Evolutionary conservation across 305 asterid species (phyloP).

Genomic region (Fraxinus baroniana): DNA sequence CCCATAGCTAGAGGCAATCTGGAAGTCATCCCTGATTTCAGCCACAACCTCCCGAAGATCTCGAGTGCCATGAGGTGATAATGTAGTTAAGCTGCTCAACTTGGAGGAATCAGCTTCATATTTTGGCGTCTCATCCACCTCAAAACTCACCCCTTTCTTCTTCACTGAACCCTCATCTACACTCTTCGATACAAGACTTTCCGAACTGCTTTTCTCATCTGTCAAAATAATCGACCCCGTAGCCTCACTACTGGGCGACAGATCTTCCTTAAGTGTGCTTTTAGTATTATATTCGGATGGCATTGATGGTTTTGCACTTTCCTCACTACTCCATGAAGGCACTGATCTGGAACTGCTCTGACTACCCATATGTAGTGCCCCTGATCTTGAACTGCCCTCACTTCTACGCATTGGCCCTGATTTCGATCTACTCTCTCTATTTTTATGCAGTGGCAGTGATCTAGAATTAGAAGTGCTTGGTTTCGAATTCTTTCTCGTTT

Average conservation of each 20-base stretch:
- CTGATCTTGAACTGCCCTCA: slow-evolving; percentile 39
- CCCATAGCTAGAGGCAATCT: slow-evolving; percentile 76
- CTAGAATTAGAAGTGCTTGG: slow-evolving; percentile 40
- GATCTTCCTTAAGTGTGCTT: slow-evolving; percentile 32
- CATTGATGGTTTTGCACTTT: slow-evolving; percentile 37
- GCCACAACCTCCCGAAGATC: slow-evolving; percentile 84
- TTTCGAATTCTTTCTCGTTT: slow-evolving; percentile 34
- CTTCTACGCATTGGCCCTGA: slow-evolving; percentile 32
- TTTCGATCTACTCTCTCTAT: slow-evolving; percentile 32
- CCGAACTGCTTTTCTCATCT: slow-evolving; percentile 63
- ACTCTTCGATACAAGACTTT: slow-evolving; percentile 47
- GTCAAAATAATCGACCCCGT: slow-evolving; percentile 46
- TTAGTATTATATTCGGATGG: slow-evolving; percentile 30
- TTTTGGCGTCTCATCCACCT: slow-evolving; percentile 62
- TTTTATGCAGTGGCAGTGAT: slow-evolving; percentile 30
- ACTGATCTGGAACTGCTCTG: slow-evolving; percentile 18
- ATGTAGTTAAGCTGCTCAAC: slow-evolving; percentile 54
- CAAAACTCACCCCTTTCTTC: slow-evolving; percentile 87
- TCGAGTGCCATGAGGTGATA: slow-evolving; percentile 74
- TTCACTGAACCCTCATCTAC: slow-evolving; percentile 57
- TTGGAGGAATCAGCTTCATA: slow-evolving; percentile 67
- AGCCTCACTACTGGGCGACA: slow-evolving; percentile 30
- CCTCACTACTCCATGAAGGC: slow-evolving; percentile 55
- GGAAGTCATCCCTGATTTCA: slow-evolving; percentile 89
- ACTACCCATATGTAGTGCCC: slow-evolving; percentile 2